phyloP scores from a whole-genome alignment of 2,329 filamentous ascomycete genomes.

The Alternaria novae-zelandiae region DNA sequence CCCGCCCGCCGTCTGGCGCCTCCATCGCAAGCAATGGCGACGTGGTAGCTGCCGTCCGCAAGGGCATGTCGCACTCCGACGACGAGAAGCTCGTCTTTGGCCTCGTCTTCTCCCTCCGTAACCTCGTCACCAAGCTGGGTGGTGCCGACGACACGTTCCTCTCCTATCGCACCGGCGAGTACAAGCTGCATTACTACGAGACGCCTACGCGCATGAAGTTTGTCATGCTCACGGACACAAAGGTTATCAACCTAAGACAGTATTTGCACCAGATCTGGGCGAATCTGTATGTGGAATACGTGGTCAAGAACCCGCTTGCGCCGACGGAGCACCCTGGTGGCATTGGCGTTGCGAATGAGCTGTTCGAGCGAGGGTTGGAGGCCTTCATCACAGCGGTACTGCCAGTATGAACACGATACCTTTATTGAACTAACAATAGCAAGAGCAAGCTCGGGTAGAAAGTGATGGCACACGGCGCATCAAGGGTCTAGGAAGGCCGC shows the following conservation, averaged over 20 bases:
- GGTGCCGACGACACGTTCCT: slow-evolving; percentile 93
- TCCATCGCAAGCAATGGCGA: slow-evolving; percentile 55
- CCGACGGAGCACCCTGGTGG: slow-evolving; percentile 67
- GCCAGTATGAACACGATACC: slow-evolving; percentile 31
- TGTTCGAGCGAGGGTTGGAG: slow-evolving; percentile 72
- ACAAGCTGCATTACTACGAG: slow-evolving; percentile 99
- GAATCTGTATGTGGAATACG: slow-evolving; percentile 95
- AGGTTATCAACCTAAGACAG: slow-evolving; percentile 86
- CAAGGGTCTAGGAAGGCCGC: neutral
- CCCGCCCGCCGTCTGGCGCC: slow-evolving; percentile 58
- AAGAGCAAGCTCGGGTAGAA: neutral
- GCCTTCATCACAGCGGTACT: slow-evolving; percentile 69
- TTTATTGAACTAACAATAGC: neutral
- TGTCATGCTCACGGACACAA: slow-evolving; percentile 93
- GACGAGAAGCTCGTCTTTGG: slow-evolving; percentile 98
- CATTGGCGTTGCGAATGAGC: slow-evolving; percentile 68
- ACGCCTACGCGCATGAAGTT: slow-evolving; percentile 95
- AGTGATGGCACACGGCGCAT: neutral
- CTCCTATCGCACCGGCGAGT: slow-evolving; percentile 89
- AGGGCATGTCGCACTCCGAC: slow-evolving; percentile 67
- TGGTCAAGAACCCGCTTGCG: slow-evolving; percentile 69
- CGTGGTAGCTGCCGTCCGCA: slow-evolving; percentile 35
- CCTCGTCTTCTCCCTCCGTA: slow-evolving; percentile 92
- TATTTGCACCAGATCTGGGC: slow-evolving; percentile 98
- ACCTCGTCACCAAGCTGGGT: slow-evolving; percentile 95